Conservation (phyloP, 2,329 filamentous ascomycete genomes). For the Myriosclerotinia scirpicola region DNA sequence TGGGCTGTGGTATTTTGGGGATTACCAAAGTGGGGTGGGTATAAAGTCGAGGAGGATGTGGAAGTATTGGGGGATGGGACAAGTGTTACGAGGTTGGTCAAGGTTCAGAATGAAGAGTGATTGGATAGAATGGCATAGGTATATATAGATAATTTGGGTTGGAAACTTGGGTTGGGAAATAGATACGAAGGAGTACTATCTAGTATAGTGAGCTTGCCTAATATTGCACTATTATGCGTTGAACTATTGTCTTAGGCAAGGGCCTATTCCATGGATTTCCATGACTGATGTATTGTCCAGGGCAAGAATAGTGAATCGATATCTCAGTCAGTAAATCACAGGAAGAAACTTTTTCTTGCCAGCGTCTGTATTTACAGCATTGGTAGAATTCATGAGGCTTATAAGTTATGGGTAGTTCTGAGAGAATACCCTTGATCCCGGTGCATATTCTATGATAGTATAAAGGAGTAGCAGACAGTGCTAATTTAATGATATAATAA, state of each 20-base stretch:
- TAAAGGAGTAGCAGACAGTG: no score
- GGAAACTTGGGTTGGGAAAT: background rate
- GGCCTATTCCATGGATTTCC: background rate
- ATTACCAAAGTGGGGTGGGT: conserved; percentile 59
- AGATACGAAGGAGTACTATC: background rate
- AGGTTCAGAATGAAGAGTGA: conserved; percentile 24
- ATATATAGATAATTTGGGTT: background rate
- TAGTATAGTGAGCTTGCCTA: background rate
- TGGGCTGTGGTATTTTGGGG: conserved; percentile 68
- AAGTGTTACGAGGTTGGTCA: conserved; percentile 58
- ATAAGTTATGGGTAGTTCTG: no score
- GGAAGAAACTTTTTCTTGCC: no score
- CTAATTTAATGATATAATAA: no score
- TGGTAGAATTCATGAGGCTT: no score
- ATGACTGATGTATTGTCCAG: no score
- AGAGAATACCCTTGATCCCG: no score
- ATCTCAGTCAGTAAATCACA: no score
- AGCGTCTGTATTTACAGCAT: no score
- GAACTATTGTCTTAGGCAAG: background rate
- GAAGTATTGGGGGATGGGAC: conserved; percentile 66
- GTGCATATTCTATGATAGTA: no score
- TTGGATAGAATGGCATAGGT: background rate
- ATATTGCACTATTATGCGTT: background rate
- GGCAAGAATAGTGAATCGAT: no score
- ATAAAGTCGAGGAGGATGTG: conserved; percentile 61